phyloP scores from a whole-genome alignment of 257 asterid species.

The Penstemon newberryi region DNA sequence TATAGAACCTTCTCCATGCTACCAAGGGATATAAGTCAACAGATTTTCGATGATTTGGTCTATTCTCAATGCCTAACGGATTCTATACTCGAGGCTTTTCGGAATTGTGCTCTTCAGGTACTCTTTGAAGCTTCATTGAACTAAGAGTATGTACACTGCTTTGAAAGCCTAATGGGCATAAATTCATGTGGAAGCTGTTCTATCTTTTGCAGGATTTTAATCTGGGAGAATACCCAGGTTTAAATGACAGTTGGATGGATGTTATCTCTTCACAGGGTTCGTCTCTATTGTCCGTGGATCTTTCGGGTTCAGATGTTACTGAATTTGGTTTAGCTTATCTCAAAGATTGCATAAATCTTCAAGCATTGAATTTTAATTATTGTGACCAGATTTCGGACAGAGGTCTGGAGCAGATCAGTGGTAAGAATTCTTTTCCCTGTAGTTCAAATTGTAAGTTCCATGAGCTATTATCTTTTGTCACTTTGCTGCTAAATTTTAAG shows the following conservation, averaged over 20 bases:
- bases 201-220: conserved; percentile 70
- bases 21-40: conserved; percentile 93
- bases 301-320: conserved; percentile 78
- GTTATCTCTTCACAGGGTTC: conserved; percentile 78
- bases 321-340: conserved; percentile 68
- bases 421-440: conserved; percentile 34
- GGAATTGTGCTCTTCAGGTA: conserved; percentile 99
- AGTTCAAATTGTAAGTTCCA: too few relatives aligned
- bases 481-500: too few relatives aligned
- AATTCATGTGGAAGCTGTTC: background rate
- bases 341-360: conserved; percentile 67
- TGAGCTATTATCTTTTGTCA: too few relatives aligned
- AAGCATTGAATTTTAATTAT: conserved; percentile 69
- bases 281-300: conserved; percentile 80
- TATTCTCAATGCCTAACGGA: conserved; percentile 56
- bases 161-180: conserved; percentile 9
- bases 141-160: conserved; percentile 8
- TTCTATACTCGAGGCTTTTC: conserved; percentile 69
- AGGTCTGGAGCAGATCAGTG: conserved; percentile 66
- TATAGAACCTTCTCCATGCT: conserved; percentile 66
- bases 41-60: conserved; percentile 84
- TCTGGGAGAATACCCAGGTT: conserved; percentile 81
- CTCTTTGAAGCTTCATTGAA: conserved; percentile 16
- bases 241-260: conserved; percentile 82
- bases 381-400: conserved; percentile 81